A percentile compares a stretch with the other conserved stretches of the same genome.
Evolutionary conservation across 2,329 filamentous ascomycete species (phyloP).

Genomic region (Phoma sp.): DNA sequence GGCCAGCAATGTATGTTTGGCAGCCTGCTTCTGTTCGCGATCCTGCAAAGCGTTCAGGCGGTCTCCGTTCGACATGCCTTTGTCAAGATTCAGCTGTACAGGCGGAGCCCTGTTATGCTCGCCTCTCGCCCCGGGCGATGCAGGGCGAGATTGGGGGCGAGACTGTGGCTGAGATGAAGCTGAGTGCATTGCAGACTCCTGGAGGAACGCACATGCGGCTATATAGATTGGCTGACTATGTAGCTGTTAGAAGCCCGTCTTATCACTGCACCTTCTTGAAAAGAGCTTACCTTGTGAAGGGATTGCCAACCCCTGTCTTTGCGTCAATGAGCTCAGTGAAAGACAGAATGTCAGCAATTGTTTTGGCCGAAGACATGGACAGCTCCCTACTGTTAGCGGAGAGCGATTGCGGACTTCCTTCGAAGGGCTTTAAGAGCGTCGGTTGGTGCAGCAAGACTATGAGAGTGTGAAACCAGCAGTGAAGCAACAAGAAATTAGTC

Average conservation of each 20-base stretch:
- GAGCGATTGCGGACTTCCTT: slow-evolving; percentile 71
- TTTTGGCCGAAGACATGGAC: slow-evolving; percentile 89
- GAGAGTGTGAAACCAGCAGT: slow-evolving; percentile 88
- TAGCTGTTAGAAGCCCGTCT: slow-evolving; percentile 16
- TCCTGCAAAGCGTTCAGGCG: slow-evolving; percentile 25
- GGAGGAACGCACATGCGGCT: slow-evolving; percentile 85
- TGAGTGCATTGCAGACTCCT: slow-evolving; percentile 76
- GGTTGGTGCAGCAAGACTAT: slow-evolving; percentile 87
- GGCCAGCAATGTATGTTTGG: slow-evolving; percentile 76
- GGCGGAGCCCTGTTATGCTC: slow-evolving; percentile 6
- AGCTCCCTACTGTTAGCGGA: slow-evolving; percentile 79
- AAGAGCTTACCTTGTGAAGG: slow-evolving; percentile 66
- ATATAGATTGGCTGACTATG: slow-evolving; percentile 86
- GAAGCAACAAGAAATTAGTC: slow-evolving; percentile 83
- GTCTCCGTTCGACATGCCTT: slow-evolving; percentile 18
- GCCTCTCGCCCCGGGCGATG: slow-evolving; percentile 2
- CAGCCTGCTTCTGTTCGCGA: slow-evolving; percentile 52
- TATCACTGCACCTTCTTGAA: too few species aligned
- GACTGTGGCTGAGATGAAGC: slow-evolving; percentile 68
- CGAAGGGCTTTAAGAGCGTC: slow-evolving; percentile 78
- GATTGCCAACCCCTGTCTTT: slow-evolving; percentile 85
- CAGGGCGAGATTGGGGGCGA: slow-evolving; percentile 50
- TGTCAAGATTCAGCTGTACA: slow-evolving; percentile 5
- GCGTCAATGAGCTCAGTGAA: slow-evolving; percentile 86
- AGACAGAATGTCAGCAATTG: slow-evolving; percentile 84